These are phyloP conservation scores for Cercospora beticola DNA, from an alignment of 2,329 filamentous ascomycete species.

Conservation along the genomic window DNA sequence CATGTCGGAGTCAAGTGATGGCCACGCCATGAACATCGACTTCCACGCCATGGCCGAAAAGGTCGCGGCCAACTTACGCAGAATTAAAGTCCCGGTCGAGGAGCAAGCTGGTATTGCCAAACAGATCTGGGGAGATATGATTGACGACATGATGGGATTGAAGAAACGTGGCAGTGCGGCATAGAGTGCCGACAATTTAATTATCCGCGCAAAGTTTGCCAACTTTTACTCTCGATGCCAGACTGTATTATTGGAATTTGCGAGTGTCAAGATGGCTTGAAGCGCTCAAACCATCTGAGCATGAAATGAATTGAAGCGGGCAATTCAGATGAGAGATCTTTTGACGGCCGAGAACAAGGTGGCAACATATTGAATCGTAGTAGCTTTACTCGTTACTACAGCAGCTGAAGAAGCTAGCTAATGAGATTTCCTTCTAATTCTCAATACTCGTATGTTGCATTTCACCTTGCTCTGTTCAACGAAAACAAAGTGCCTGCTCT, in stretches of 20 bases:
- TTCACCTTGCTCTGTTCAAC: not conserved
- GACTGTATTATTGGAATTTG: constrained; percentile 3
- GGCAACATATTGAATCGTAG: not conserved
- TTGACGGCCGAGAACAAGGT: not conserved
- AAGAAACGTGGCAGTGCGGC: constrained; percentile 33
- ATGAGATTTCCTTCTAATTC: not conserved
- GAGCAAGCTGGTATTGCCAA: constrained; percentile 45
- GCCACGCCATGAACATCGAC: constrained; percentile 56
- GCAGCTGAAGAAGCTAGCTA: not conserved
- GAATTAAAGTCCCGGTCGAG: constrained; percentile 41
- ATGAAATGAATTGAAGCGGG: not conserved
- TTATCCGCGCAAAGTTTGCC: not conserved
- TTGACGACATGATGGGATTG: constrained; percentile 51
- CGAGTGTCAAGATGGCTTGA: constrained; percentile 10
- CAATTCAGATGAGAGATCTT: not conserved
- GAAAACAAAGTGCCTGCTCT: not conserved
- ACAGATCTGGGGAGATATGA: constrained; percentile 46
- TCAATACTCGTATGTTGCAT: not conserved
- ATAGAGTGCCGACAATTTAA: not conserved
- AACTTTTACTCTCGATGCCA: not conserved
- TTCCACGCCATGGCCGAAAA: constrained; percentile 57
- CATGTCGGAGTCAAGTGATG: constrained; percentile 60
- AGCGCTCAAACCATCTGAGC: constrained; percentile 17
- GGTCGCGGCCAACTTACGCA: constrained; percentile 31
- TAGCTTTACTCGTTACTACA: not conserved